These are phyloP conservation scores for Phellinidium pouzarii DNA, from an alignment of 1,284 basidiomycete species.

Conservation along the genomic window DNA sequence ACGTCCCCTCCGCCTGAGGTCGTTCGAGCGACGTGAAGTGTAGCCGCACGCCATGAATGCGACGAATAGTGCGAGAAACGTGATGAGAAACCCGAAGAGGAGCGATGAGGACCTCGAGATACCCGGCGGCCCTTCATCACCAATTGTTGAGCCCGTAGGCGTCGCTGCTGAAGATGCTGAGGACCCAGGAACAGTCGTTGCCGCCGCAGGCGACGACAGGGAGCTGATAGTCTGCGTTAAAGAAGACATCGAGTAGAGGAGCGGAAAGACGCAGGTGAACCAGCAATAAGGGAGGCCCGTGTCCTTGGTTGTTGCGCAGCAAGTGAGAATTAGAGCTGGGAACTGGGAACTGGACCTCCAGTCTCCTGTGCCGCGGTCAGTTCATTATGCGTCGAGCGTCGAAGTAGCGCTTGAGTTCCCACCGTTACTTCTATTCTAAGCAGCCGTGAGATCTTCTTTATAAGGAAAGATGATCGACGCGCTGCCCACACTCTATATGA, in stretches of 20 bases:
- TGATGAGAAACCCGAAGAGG: conserved; percentile 54
- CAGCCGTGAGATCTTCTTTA: too few species aligned
- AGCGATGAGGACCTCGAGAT: conserved; percentile 22
- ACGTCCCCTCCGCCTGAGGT: background rate
- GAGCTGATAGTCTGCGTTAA: background rate
- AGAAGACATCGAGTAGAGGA: background rate
- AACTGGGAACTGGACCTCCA: background rate
- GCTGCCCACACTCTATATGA: too few species aligned
- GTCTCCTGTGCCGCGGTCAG: background rate
- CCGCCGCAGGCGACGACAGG: background rate
- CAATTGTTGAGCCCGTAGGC: background rate
- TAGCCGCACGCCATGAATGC: conserved; percentile 52
- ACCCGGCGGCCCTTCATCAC: background rate
- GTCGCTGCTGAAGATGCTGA: background rate
- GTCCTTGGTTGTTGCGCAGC: background rate
- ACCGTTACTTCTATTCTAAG: too few species aligned
- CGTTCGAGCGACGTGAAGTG: conserved; percentile 32
- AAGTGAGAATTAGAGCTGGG: background rate
- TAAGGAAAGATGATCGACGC: too few species aligned
- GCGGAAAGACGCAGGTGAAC: background rate
- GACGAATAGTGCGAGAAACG: conserved; percentile 51
- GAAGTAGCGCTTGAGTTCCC: too few species aligned
- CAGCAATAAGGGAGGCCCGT: background rate
- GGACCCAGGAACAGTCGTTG: background rate
- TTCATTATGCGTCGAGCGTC: too few species aligned